Percentiles rank a stretch among this genome's conserved stretches.
Evolutionary conservation across 2,329 filamentous ascomycete genomes (phyloP).

Genomic region (Delphinella strobiligena): DNA sequence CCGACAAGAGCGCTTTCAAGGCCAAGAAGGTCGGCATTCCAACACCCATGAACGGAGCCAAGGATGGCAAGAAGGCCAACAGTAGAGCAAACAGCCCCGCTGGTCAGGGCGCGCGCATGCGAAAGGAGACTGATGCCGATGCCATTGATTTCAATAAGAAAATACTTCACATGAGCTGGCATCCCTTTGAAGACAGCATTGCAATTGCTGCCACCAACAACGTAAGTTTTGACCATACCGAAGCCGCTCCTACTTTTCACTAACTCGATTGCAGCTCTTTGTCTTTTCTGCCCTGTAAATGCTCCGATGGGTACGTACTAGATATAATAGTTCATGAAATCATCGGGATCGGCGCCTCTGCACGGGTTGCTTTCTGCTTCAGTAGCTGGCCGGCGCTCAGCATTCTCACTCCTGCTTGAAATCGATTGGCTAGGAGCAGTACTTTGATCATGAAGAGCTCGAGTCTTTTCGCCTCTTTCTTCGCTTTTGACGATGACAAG

Average conservation of each 20-base stretch:
- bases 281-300: constrained; percentile 44
- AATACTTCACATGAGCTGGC: constrained; percentile 99
- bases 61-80: constrained; percentile 51
- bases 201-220: constrained; percentile 99
- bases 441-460: not conserved
- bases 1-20: constrained; percentile 98
- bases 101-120: constrained; percentile 83
- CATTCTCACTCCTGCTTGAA: not conserved
- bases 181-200: constrained; percentile 98
- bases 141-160: constrained; percentile 99
- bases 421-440: not conserved
- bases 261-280: constrained; percentile 34
- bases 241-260: not conserved
- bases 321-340: not conserved
- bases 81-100: constrained; percentile 84
- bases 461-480: not conserved
- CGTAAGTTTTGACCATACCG: constrained; percentile 45
- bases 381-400: not conserved
- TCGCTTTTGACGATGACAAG: no score
- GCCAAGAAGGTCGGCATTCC: constrained; percentile 98
- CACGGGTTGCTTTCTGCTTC: not conserved
- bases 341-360: not conserved
- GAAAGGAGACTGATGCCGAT: constrained; percentile 97
- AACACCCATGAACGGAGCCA: constrained; percentile 80
- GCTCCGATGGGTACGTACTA: no score